Evolutionary conservation across 169 alveolate genomes (phyloP), one percentile per base, ranked within the genome.

Genomic region (Plasmodium cynomolgi): DNA sequence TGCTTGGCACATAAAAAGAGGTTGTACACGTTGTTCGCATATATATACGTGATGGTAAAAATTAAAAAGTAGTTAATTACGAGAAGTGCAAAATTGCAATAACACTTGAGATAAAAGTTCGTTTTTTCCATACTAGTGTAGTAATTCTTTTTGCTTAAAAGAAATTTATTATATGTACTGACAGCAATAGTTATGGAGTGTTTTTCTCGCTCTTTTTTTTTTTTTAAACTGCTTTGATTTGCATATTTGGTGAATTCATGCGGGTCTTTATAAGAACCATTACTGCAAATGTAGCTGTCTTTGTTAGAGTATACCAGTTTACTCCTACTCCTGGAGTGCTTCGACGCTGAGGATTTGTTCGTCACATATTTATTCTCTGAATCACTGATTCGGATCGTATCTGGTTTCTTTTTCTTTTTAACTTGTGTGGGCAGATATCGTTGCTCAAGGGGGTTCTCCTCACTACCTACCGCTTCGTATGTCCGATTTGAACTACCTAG

Each of bases 1-100:
- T 86, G 85, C 81, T 77, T 86, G 20, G 93, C 79, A 13, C 62
- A 74, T 62, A 75, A 54, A 44, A 54, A 86, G 31, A 86, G 71
- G 47, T 86, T 50, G 56, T 86, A 86, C 81, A 86, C 81, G n/a
- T 77, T 79, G 81, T 77, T 75, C 62, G 68, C 71, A 86, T 86
- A 86, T 50, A 75, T 34, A 77, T 77, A 86, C 47, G 85, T 29
- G 11, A 86, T 86, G 23, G 86, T 86, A 20, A 86, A 75, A 58
- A 86, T 74, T 77, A 86, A 86, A 56, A 86, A 56, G 47, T 54
- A 86, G 47, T 86, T 77, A 86, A 86, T 58, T 31, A 54, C 31
- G 81, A 56, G 29, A 1, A 58, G 58, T 34, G 81, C 37, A n/a
- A 75, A 9, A 13, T 33, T 56, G 71, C 81, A 86, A 37, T 75